Base-by-base conservation (phyloP, 805 yeast species). In the Candida vaughaniae region DNA sequence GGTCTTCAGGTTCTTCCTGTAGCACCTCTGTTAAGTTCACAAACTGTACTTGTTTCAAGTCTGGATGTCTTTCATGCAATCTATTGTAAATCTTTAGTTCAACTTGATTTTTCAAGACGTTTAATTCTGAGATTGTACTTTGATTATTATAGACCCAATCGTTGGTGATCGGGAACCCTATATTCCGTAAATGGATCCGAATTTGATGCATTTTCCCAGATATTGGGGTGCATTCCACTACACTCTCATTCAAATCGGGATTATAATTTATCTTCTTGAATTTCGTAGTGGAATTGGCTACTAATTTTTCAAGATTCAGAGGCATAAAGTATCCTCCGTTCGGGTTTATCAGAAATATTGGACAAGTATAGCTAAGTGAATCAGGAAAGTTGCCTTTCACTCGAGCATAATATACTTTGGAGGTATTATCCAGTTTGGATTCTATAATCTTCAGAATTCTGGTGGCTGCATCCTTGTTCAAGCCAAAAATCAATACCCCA, bases 121-220 rank as follows among this genome's bases (percentile, higher is more conserved):
- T 51, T 15, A 52, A 44, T 3, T 35, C 37, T 8, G 35, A 38
- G 6, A 30, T 7, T 4, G 17, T 12, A n/a, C 27, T n/a, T 2
- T 5, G 29, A 2, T 56, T 53, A 34, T 59, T 55, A 42, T 69
- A 69, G 9, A 57, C 48, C 18, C 52, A 55, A 58, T 91, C 99
- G 55, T 91, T 90, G 3, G 85, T 88, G 31, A 91, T 91, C 0
- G 98, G 96, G 53, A 69, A 75, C 0, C 97, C 97, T 42, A 76
- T 33, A 43, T 74, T 69, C 16, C 78, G 52, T 9, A 77, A 52
- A 51, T 77, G 82, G 4, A 77, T 73, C 9, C 82, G 56, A 17
- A 77, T 75, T 51, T 77, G 82, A 53, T 77, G 82, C 52, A 74
- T 74, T 42, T 72, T 60, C 0, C 82, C 82, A 1, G 80, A 72